These are phyloP conservation scores for Plasmodium inui DNA, from an alignment of 169 alveolate species.

Conservation along the genomic window DNA sequence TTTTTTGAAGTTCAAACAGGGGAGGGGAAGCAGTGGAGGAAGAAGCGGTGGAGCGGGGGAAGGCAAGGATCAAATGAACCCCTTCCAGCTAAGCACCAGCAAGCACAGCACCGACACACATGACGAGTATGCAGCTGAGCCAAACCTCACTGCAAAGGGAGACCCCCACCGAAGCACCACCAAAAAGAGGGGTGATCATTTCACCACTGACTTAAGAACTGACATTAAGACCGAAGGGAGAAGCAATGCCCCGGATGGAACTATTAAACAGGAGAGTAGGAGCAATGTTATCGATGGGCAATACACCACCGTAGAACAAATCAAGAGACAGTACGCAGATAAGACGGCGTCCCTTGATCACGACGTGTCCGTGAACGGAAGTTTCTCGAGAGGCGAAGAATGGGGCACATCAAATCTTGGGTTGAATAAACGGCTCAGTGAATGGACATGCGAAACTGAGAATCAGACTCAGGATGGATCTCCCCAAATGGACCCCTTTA, in stretches of 20 bases:
- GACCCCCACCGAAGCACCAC: neutral
- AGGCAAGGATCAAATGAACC: neutral
- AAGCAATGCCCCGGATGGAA: neutral
- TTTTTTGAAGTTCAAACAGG: constrained; percentile 4
- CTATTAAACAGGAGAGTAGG: neutral
- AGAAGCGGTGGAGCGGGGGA: neutral
- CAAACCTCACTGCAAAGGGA: neutral
- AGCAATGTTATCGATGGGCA: neutral
- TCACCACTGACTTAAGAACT: neutral
- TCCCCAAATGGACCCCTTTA: neutral
- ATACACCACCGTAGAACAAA: neutral
- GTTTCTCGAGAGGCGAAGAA: neutral
- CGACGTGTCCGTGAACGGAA: neutral
- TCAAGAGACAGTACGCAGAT: constrained; percentile 2
- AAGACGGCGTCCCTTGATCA: neutral
- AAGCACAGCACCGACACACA: neutral
- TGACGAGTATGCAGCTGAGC: neutral
- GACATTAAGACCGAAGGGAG: neutral
- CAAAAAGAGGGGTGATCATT: neutral
- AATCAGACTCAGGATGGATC: neutral
- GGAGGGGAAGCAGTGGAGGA: neutral
- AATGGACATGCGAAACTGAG: neutral
- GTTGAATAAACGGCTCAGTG: neutral
- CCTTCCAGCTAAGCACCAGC: neutral
- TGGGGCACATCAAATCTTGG: neutral